Evolutionary conservation across 129 eudicot species (phyloP).

Genomic region (Lonicera japonica): DNA sequence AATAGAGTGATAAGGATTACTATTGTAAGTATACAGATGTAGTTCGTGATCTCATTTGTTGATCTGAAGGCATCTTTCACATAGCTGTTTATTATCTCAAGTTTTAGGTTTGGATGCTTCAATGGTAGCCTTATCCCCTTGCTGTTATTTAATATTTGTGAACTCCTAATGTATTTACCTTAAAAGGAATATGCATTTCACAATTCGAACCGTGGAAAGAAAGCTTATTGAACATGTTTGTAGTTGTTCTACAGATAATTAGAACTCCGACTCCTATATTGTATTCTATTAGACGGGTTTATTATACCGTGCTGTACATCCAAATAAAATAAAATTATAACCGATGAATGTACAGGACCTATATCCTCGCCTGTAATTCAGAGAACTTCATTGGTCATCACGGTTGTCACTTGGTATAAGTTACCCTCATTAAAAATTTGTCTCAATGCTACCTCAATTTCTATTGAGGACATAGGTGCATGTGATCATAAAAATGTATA

Average conservation of each 20-base stretch:
- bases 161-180: no score
- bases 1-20: background rate
- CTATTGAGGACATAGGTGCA: background rate
- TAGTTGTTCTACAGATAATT: no score
- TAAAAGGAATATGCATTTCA: no score
- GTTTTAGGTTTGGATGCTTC: background rate
- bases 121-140: background rate
- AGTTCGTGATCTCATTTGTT: background rate
- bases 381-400: background rate
- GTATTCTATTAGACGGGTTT: no score
- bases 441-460: background rate
- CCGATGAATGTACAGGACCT: background rate
- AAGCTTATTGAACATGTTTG: no score
- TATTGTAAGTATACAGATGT: background rate
- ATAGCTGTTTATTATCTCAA: background rate
- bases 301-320: no score
- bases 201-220: no score
- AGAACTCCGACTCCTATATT: no score
- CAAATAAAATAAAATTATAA: background rate
- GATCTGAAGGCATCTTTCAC: no score
- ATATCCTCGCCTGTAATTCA: background rate
- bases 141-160: no score
- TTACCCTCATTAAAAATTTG: background rate
- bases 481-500: background rate
- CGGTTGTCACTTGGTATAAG: background rate